A percentile compares a stretch with the other conserved stretches of the same genome.
These are phyloP conservation scores for Emmonsiellopsis sp. DNA, from an alignment of 2,329 filamentous ascomycete genomes.

Conservation along the genomic window DNA sequence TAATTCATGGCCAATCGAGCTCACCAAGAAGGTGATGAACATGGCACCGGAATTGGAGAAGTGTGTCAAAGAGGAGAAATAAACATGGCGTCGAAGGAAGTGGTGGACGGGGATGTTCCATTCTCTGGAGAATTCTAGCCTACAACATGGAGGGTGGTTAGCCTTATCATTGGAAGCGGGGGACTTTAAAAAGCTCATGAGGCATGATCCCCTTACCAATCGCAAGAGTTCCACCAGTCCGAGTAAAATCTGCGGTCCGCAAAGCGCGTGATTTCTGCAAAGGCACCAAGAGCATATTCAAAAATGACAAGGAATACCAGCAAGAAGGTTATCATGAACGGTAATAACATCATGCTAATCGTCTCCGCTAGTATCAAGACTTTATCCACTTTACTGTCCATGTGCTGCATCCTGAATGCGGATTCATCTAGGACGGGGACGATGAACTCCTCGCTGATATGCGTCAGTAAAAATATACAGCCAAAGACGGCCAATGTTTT, in stretches of 20 bases:
- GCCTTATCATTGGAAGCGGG: slow-evolving; percentile 1
- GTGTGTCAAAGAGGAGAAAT: slow-evolving; percentile 67
- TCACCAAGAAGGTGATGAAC: slow-evolving; percentile 83
- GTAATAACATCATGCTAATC: slow-evolving; percentile 84
- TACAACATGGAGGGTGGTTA: slow-evolving; percentile 6
- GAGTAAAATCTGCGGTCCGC: slow-evolving; percentile 89
- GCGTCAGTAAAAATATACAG: slow-evolving; percentile 87
- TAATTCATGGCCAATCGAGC: slow-evolving; percentile 81
- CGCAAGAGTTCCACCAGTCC: slow-evolving; percentile 57
- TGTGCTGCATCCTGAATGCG: slow-evolving; percentile 41
- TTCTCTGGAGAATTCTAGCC: slow-evolving; percentile 91
- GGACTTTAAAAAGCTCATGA: slow-evolving; percentile 47
- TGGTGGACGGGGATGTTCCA: slow-evolving; percentile 98
- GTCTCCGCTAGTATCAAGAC: slow-evolving; percentile 77
- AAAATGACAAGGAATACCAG: slow-evolving; percentile 98
- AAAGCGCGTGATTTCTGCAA: slow-evolving; percentile 88
- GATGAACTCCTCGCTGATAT: slow-evolving; percentile 92
- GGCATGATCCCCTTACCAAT: slow-evolving; percentile 27
- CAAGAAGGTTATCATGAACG: slow-evolving; percentile 92
- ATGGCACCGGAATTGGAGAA: slow-evolving; percentile 72
- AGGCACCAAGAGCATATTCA: slow-evolving; percentile 89
- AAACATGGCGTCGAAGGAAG: slow-evolving; percentile 90
- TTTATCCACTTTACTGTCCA: slow-evolving; percentile 50
- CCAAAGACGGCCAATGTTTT: slow-evolving; percentile 88
- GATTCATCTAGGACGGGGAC: slow-evolving; percentile 77